Percentiles rank a stretch among this genome's conserved stretches.
phyloP scores from a whole-genome alignment of 106 monocot genomes.

The Hemerocallis citrina region DNA sequence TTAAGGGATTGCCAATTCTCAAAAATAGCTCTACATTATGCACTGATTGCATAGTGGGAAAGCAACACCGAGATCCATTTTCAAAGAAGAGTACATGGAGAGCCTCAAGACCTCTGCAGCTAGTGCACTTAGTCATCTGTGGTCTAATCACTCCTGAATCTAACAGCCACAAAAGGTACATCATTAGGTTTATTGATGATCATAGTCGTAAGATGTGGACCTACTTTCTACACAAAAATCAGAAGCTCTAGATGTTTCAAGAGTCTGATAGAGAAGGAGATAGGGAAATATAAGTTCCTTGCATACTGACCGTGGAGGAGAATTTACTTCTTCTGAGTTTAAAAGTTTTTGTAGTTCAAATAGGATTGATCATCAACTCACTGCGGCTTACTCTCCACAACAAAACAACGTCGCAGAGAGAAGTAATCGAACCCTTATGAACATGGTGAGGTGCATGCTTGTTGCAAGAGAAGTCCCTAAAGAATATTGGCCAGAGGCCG shows the following conservation, averaged over 20 bases:
- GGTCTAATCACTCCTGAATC: not conserved
- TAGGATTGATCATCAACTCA: too few species aligned
- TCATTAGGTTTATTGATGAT: not conserved
- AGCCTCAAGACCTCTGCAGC: not conserved
- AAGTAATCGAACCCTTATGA: not conserved
- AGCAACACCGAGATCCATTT: not conserved
- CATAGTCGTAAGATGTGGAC: not conserved
- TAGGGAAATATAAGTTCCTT: not conserved
- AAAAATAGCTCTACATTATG: not conserved
- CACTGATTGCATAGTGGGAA: not conserved
- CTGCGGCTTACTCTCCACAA: too few species aligned
- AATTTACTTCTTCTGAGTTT: too few species aligned
- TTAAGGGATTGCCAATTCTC: not conserved
- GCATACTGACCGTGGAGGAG: not conserved
- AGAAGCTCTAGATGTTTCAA: not conserved
- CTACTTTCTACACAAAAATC: too few species aligned
- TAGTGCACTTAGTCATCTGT: not conserved
- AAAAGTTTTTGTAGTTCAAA: too few species aligned
- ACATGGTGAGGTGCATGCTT: not conserved
- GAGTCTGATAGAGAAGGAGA: not conserved
- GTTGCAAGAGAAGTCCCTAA: not conserved
- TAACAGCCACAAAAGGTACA: not conserved
- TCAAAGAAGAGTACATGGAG: not conserved
- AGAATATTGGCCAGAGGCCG: not conserved
- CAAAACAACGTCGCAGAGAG: conserved; percentile 9